phyloP scores from a whole-genome alignment of 2,329 filamentous ascomycete genomes.

The Colletotrichum viniferum region DNA sequence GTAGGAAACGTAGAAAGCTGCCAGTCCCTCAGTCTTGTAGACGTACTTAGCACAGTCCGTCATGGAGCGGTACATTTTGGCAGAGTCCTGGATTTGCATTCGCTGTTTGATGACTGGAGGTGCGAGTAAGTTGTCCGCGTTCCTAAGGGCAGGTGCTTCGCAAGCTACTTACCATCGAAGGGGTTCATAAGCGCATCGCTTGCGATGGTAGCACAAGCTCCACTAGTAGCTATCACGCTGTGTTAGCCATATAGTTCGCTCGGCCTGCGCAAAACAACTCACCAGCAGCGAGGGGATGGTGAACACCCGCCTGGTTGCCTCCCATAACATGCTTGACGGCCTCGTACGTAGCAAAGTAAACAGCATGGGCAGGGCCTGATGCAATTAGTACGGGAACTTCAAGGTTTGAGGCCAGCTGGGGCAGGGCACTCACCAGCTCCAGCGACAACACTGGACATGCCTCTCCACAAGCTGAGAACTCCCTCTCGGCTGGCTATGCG shows the following conservation, averaged over 20 bases:
- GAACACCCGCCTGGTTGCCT: constrained; percentile 83
- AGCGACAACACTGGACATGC: constrained; percentile 93
- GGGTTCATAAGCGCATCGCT: constrained; percentile 99
- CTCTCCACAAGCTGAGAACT: constrained; percentile 90
- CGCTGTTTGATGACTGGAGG: constrained; percentile 93
- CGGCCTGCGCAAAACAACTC: constrained; percentile 32
- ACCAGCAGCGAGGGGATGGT: constrained; percentile 95
- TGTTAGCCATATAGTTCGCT: neutral
- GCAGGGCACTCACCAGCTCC: constrained; percentile 74
- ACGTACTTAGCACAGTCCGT: constrained; percentile 86
- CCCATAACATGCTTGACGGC: constrained; percentile 95
- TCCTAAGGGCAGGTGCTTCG: neutral
- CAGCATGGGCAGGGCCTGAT: constrained; percentile 90
- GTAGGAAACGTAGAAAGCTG: constrained; percentile 97
- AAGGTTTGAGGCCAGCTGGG: neutral
- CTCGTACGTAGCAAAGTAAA: constrained; percentile 99
- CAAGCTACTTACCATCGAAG: constrained; percentile 76
- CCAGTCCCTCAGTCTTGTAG: constrained; percentile 84
- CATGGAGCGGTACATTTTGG: constrained; percentile 82
- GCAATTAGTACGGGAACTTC: neutral
- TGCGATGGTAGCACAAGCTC: constrained; percentile 92
- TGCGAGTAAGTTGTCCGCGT: neutral
- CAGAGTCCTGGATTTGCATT: constrained; percentile 98
- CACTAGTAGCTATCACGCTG: constrained; percentile 75
- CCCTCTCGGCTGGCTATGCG: constrained; percentile 92